These are phyloP conservation scores for Penicillium cataractarum DNA, from an alignment of 495 filamentous ascomycete genomes.

Conservation along the genomic window DNA sequence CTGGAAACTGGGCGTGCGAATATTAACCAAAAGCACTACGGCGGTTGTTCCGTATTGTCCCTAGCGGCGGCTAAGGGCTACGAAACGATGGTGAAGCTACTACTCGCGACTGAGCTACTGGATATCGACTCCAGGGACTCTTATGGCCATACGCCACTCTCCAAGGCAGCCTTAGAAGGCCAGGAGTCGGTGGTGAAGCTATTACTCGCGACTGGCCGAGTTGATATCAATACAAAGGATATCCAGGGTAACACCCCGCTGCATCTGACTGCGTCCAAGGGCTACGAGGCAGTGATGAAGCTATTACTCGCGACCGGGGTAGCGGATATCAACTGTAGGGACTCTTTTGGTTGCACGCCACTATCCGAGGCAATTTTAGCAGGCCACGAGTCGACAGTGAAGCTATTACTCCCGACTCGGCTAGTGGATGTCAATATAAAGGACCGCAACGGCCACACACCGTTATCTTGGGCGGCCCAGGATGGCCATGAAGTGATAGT, in stretches of 20 bases:
- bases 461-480: background rate
- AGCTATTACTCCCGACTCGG: background rate
- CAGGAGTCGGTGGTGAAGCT: slow-evolving; percentile 1
- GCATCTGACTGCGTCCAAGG: background rate
- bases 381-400: background rate
- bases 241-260: background rate
- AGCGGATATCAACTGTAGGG: background rate
- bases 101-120: background rate
- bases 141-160: too few relatives aligned
- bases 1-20: too few relatives aligned
- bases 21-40: too few relatives aligned
- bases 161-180: background rate
- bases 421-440: background rate
- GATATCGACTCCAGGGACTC: background rate
- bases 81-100: background rate
- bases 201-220: background rate
- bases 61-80: too few relatives aligned
- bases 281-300: background rate
- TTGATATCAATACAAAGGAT: background rate
- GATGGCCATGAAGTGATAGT: background rate
- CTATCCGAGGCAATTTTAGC: background rate
- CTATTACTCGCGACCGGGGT: background rate
- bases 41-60: too few relatives aligned
- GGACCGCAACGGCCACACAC: background rate
- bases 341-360: too few relatives aligned